phyloP scores from a whole-genome alignment of 1,139 yeast species.

The Candida mesenterica region DNA sequence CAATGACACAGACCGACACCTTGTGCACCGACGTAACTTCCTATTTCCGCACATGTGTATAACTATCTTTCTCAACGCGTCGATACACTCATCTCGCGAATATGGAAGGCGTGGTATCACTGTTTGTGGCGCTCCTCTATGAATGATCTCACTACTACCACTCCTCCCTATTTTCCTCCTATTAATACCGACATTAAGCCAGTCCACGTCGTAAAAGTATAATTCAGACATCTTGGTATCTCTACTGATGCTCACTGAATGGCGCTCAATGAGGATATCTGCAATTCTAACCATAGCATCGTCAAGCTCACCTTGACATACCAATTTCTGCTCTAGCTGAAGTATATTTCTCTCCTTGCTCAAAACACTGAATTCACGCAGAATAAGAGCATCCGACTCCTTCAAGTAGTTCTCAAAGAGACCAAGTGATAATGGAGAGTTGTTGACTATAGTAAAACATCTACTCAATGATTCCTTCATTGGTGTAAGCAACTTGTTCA shows the following conservation, averaged over 20 bases:
- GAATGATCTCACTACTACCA: constrained; percentile 5
- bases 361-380: constrained; percentile 27
- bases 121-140: constrained; percentile 5
- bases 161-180: constrained; percentile 6
- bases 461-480: constrained; percentile 55
- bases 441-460: constrained; percentile 51
- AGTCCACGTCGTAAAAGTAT: constrained; percentile 65
- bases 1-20: constrained; percentile 65
- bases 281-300: constrained; percentile 38
- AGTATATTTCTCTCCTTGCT: constrained; percentile 35
- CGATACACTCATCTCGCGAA: constrained; percentile 31
- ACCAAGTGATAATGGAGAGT: constrained; percentile 57
- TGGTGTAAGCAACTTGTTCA: constrained; percentile 46
- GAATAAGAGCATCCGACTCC: constrained; percentile 43
- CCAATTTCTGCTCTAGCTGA: constrained; percentile 61
- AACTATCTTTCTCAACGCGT: constrained; percentile 45
- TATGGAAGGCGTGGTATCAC: constrained; percentile 21
- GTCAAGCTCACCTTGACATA: constrained; percentile 62
- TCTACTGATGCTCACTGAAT: constrained; percentile 31
- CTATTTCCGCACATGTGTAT: constrained; percentile 16
- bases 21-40: constrained; percentile 51
- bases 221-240: constrained; percentile 49
- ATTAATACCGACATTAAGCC: constrained; percentile 57
- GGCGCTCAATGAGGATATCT: constrained; percentile 32
- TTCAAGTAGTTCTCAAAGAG: constrained; percentile 62